phyloP scores from a whole-genome alignment of 1,284 basidiomycete genomes.

The Grifola frondosa region DNA sequence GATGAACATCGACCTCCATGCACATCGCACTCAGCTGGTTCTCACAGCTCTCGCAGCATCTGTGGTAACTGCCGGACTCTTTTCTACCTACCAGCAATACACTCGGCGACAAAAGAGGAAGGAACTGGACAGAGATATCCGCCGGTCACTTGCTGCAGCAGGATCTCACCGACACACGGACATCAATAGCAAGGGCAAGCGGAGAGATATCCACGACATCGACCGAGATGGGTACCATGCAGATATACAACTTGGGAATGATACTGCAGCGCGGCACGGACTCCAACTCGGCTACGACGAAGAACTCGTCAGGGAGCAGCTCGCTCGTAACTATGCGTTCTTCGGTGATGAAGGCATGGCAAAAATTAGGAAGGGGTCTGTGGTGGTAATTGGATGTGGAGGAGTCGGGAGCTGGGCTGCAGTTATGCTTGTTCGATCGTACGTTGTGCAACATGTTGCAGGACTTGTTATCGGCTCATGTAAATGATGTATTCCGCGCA shows the following conservation, averaged over 20 bases:
- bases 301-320: conserved; percentile 78
- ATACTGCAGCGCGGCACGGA: conserved; percentile 4
- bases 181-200: conserved; percentile 4
- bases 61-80: conserved; percentile 51
- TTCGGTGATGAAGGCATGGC: conserved; percentile 90
- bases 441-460: conserved; percentile 36
- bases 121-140: conserved; percentile 56
- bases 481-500: conserved; percentile 28
- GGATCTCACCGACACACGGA: conserved; percentile 7
- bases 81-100: conserved; percentile 58
- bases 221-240: conserved; percentile 5
- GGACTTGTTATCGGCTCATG: background rate
- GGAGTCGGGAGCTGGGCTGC: conserved; percentile 97
- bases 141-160: conserved; percentile 44
- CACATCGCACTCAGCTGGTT: conserved; percentile 56
- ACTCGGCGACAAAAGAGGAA: conserved; percentile 47
- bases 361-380: conserved; percentile 72
- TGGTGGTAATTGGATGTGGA: conserved; percentile 92
- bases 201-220: conserved; percentile 9
- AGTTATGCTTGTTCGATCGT: conserved; percentile 90
- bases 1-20: conserved; percentile 34
- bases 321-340: conserved; percentile 94
- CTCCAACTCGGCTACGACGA: conserved; percentile 58
- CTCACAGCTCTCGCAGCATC: conserved; percentile 65
- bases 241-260: conserved; percentile 5